Evolutionary conservation across 2,329 filamentous ascomycete species (phyloP), one percentile per base, ranked within the genome.

Genomic region (Penicillium sp.): DNA sequence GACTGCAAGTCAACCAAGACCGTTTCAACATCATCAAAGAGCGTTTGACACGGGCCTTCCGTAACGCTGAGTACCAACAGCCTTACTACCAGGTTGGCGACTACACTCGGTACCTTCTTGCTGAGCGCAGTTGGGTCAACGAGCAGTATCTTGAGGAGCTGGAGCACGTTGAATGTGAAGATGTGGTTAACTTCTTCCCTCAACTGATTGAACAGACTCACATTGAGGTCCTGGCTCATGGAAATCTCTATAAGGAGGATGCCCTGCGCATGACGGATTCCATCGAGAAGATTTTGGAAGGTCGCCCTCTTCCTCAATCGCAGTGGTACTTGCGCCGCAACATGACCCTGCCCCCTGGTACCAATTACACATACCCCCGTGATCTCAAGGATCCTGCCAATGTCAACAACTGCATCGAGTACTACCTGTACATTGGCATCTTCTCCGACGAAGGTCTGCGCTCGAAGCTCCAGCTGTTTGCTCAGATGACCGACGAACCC

Each of bases 241-340:
- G 94, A 48, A 99, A 99, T 72, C 72, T 99, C 51, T 92, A 96
- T 79, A 95, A 92, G 75, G 91, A 96, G 70, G 94, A 99, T 68
- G 92, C 91, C 0, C 79, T 97, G 50, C 88, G 88, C 69, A 82
- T 96, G 69, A 93, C 90, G 0, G 86, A 94, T 60, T 82, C 96
- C 65, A 82, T 97, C 24, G 90, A 95, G 71, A 85, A 82, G 5
- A 90, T 84, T 0, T 75, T 99, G 44, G 88, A 88, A 70, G 88
- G 92, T 11, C 84, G 88, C 29, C 75, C 82, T 16, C 77, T 97
- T 16, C 89, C 92, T 4, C 82, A 83, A 41, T 83, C 86, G 22
- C 91, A 97, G 70, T 93, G 91, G 87, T 86, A 87, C 18, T 84
- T 93, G 49, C 80, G 85, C 47, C 84, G 94, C 41, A 90, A 89